These are phyloP conservation scores for Wickerhamomyces silvicola DNA, from an alignment of 805 yeast species.

Conservation along the genomic window DNA sequence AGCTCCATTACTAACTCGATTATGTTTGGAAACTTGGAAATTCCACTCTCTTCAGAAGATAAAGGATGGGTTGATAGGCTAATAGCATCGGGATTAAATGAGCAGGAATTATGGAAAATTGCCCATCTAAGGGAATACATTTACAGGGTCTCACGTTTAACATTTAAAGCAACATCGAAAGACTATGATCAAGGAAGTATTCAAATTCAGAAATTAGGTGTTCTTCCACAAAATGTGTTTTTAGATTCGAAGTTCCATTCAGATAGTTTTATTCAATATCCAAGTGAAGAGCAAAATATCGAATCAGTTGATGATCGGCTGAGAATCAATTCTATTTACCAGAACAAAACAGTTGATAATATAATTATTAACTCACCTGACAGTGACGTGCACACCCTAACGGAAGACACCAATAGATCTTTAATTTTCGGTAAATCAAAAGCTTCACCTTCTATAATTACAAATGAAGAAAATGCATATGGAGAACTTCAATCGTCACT, in stretches of 20 bases:
- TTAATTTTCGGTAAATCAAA: slow-evolving; percentile 29
- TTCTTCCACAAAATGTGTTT: slow-evolving; percentile 46
- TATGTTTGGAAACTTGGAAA: slow-evolving; percentile 35
- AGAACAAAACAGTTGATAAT: neutral
- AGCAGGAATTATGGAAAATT: slow-evolving; percentile 77
- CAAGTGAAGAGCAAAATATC: neutral
- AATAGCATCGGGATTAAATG: slow-evolving; percentile 65
- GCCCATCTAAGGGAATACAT: slow-evolving; percentile 65
- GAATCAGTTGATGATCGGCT: slow-evolving; percentile 8
- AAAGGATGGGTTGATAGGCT: slow-evolving; percentile 67
- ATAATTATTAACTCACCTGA: no score
- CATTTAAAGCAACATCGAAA: slow-evolving; percentile 25
- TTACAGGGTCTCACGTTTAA: slow-evolving; percentile 43
- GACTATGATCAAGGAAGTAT: slow-evolving; percentile 12
- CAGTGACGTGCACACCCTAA: slow-evolving; percentile 2
- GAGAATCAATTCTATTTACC: neutral
- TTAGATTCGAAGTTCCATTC: slow-evolving; percentile 31
- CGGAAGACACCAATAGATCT: slow-evolving; percentile 23
- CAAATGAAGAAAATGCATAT: slow-evolving; percentile 34
- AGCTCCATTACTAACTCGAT: slow-evolving; percentile 23
- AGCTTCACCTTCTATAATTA: slow-evolving; percentile 33
- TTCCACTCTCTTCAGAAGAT: slow-evolving; percentile 60
- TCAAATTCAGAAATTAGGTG: slow-evolving; percentile 27
- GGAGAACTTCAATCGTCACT: slow-evolving; percentile 35
- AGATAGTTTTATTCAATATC: neutral